These are phyloP conservation scores for Didymella arachidicola DNA, from an alignment of 2,329 filamentous ascomycete genomes.

Conservation along the genomic window DNA sequence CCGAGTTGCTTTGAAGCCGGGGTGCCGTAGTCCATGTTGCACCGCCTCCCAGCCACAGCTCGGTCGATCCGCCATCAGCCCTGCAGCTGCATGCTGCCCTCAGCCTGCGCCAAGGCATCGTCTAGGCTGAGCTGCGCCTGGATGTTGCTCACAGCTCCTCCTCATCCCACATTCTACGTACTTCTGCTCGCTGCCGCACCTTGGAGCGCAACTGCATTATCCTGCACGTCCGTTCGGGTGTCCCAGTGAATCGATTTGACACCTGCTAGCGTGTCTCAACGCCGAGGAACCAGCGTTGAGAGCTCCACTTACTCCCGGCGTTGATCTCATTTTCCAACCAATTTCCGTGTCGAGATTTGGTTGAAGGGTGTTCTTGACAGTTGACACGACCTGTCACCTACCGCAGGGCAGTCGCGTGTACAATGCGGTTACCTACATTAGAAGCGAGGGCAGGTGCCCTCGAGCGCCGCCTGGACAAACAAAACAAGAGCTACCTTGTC, in stretches of 20 bases:
- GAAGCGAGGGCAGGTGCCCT: slow-evolving; percentile 31
- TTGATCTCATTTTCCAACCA: slow-evolving; percentile 38
- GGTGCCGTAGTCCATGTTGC: slow-evolving; percentile 6
- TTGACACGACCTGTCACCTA: slow-evolving; percentile 17
- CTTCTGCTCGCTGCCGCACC: slow-evolving; percentile 6
- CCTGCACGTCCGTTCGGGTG: slow-evolving; percentile 3
- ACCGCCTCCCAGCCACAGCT: slow-evolving; percentile 31
- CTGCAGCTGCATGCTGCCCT: slow-evolving; percentile 27
- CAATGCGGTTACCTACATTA: slow-evolving; percentile 41
- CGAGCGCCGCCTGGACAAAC: slow-evolving; percentile 34
- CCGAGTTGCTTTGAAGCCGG: neutral
- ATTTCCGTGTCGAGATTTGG: slow-evolving; percentile 21
- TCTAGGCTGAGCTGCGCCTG: slow-evolving; percentile 34
- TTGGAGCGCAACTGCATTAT: slow-evolving; percentile 18
- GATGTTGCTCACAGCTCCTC: slow-evolving; percentile 13
- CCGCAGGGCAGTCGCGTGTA: slow-evolving; percentile 14
- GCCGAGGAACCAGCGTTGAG: slow-evolving; percentile 26
- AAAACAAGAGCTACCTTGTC: slow-evolving; percentile 36
- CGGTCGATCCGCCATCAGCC: slow-evolving; percentile 27
- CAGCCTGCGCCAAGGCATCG: slow-evolving; percentile 35
- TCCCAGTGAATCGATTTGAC: slow-evolving; percentile 21
- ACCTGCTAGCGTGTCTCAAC: slow-evolving; percentile 28
- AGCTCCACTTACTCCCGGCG: slow-evolving; percentile 33
- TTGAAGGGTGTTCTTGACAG: slow-evolving; percentile 5
- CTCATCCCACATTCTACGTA: slow-evolving; percentile 12